Base-by-base conservation (phyloP, 192 early-diverging fungal genomes). In the Pilobolus umbonatus region DNA sequence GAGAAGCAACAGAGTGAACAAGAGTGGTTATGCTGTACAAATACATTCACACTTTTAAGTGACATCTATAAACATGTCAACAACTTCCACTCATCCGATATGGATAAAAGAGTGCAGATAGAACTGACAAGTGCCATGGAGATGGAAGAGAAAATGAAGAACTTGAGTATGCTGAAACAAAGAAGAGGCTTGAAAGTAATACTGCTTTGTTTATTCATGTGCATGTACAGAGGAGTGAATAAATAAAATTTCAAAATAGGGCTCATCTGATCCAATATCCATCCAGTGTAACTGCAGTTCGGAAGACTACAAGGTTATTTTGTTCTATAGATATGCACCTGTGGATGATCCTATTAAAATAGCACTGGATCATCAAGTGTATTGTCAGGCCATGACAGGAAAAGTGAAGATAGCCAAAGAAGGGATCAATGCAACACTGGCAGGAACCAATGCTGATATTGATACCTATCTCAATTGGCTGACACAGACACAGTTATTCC, bases 341-440 rank as follows among this genome's bases (percentile, higher is more conserved):
- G 64, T 77, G 26, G 11, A 36, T 5, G 58, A 76, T 24, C 72
- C 80, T 4, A n/a, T 60, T 11, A 34, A 46, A 0, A 47, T 78
- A 17, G 77, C 80, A 8, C 35, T 60, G 8, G 47, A 63, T 5
- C 77, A 79, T 45, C 61, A 68, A 24, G 17, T 58, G 46, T 72
- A 69, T n/a, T 36, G n/a, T 11, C 35, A 70, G 21, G 40, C 57
- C 2, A 59, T 81, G 25, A 71, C 60, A 26, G 80, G 80, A 15
- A 81, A 81, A 42, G 68, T 81, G 40, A 73, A 73, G 24, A 45
- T 88, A 10, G 74, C 80, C 0, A 52, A 7, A 1, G 86, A 88
- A 57, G 86, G 86, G 9, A 68, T 86, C 58, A 88, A 88, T 66
- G 74, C 79, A 21, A 88, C 86, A 0, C 55, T 86, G 12, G 79